Base-by-base conservation (phyloP, 1,284 basidiomycete genomes). In the Sanghuangporus sanghuang region DNA sequence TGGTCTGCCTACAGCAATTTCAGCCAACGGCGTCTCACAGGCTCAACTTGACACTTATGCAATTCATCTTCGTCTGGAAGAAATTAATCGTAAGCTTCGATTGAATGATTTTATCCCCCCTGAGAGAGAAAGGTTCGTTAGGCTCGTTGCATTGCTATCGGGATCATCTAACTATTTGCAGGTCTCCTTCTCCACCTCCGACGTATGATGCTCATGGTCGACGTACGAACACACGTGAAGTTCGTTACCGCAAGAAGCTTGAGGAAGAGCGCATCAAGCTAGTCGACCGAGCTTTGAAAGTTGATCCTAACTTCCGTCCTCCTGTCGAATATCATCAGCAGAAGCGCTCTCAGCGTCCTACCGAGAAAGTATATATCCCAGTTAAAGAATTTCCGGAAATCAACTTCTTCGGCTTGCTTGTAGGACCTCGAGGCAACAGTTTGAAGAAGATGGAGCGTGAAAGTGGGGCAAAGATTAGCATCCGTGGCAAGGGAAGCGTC, bases 361-460 rank as follows among this genome's bases (percentile, higher is more conserved):
- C 90, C 55, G 97, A 99, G 66, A 99, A 99, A 77, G 96, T 99
- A 64, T 99, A 98, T 74, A 96, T 99, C 67, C 97, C 97, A 35
- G 95, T 98, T 72, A 98, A 99, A 75, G 97, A 99, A 78, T 99
- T 99, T 72, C 97, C 97, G 4, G 96, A 99, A 77, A 99, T 99
- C 82, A 99, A 99, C 77, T 99, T 99, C 77, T 99, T 99, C 71
- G 97, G 97, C 71, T 81, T 99, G 65, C 86, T 99, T 65, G 96
- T 99, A 67, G 97, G 97, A 48, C 97, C 97, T 71, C 91, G 97
- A 71, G 97, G 97, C 56, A 99, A 99, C 75, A 96, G 95, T 77
- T 79, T 99, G 80, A 99, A 99, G 83, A 96, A 94, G 76, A 99
- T 99, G 97, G 97, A 99, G 78, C 83, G 93, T 62, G 94, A 99